Conservation (phyloP, 208 protist species). For the Acanthamoeba lenticulata region DNA sequence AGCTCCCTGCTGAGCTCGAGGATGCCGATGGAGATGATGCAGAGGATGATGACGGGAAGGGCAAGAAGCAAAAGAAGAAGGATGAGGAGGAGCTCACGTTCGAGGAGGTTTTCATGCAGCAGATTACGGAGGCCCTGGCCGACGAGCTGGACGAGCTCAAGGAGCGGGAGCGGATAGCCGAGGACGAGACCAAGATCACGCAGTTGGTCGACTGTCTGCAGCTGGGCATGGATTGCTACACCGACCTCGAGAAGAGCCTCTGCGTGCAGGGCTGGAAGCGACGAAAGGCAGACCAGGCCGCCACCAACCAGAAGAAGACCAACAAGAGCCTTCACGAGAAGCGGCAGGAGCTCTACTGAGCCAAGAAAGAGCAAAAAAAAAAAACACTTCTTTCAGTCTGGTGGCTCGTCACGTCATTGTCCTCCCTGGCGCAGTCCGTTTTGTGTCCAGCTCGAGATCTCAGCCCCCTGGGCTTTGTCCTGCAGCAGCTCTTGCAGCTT, state of each 20-base stretch:
- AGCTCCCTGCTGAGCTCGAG: background rate
- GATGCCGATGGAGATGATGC: background rate
- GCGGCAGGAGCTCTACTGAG: background rate
- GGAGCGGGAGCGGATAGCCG: background rate
- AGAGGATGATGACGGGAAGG: background rate
- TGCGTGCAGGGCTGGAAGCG: conserved; percentile 38
- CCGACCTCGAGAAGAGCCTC: conserved; percentile 40
- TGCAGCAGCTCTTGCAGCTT: background rate
- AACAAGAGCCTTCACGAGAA: background rate
- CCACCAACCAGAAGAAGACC: background rate
- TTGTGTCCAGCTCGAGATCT: background rate
- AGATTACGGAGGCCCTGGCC: conserved; percentile 33
- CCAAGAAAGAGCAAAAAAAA: background rate
- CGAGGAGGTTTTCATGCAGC: conserved; percentile 32
- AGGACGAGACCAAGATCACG: conserved; percentile 56
- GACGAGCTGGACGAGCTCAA: conserved; percentile 63
- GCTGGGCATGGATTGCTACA: conserved; percentile 37
- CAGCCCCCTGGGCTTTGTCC: background rate
- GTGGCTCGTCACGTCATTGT: too few species aligned
- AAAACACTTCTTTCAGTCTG: too few species aligned
- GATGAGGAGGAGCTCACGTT: conserved; percentile 38
- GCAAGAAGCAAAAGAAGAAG: background rate
- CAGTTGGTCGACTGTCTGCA: conserved; percentile 51
- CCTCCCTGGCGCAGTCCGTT: background rate
- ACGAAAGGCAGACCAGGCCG: background rate